Evolutionary conservation across 805 yeast genomes (phyloP), one percentile per base, ranked within the genome.

Genomic region (Myxozyma vanderwaltii): DNA sequence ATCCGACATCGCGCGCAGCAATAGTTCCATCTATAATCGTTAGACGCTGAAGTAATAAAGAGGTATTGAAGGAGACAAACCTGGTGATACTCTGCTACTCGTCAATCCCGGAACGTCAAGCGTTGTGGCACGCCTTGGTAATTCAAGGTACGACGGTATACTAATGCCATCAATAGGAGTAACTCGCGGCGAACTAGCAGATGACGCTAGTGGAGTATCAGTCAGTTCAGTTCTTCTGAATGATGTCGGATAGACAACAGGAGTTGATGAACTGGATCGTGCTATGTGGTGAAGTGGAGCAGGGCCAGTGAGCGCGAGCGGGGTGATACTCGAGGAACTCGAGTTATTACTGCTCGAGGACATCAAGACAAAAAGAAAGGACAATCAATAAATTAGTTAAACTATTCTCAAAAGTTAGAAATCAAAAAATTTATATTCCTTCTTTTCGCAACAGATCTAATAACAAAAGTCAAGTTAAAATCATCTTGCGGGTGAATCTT

Each of bases 31-130:
- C 68, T 55, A 36, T 43, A 24, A 41, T 35, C 19, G 26, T 23
- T 17, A 31, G 17, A 7, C 1, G 3, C 13, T 10, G 19, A 26
- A 5, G 21, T 35, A n/a, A 33, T 27, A 12, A 19, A 26, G 21
- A 13, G 46, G 41, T 13, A 15, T 24, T 15, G 31, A 21, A 13
- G 3, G 23, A 23, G n/a, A 27, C 59, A 12, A 74, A 70, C 89
- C 92, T 0, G 96, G 94, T 0, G 91, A 83, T 2, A 82, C 82
- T 61, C 88, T 84, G 1, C 91, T 85, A 50, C 87, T 82, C 0
- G 97, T 91, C 62, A 90, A 86, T 0, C 97, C 97, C 0, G 97
- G 97, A 5, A 92, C 88, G 70, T 91, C 96, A 48, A 91, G 79
- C 0, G 97, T 89, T 6, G 96, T 88, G 0, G 91, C 88, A 61